A percentile compares a stretch with the other conserved stretches of the same genome.
These are phyloP conservation scores for Peniophora sp. DNA, from an alignment of 1,284 basidiomycete genomes.

Conservation along the genomic window DNA sequence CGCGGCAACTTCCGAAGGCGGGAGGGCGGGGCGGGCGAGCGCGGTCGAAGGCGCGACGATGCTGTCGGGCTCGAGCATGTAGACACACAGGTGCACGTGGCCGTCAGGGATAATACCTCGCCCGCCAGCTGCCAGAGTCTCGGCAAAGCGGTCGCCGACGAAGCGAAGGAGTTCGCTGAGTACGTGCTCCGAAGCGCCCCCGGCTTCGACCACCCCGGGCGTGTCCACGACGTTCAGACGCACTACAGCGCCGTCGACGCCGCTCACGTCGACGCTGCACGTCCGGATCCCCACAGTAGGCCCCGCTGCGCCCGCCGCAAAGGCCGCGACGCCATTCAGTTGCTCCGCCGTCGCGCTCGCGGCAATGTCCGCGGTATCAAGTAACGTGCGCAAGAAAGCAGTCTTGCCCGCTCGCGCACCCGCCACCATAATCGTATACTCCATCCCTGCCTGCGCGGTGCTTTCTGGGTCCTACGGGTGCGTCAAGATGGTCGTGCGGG, in stretches of 20 bases:
- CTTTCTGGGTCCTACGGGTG: no score
- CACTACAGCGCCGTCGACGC: slow-evolving; percentile 39
- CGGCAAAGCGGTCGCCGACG: slow-evolving; percentile 58
- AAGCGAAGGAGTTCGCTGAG: slow-evolving; percentile 57
- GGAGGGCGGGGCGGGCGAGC: slow-evolving; percentile 55
- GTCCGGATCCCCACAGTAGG: slow-evolving; percentile 62
- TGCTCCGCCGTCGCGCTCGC: slow-evolving; percentile 54
- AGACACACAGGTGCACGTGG: slow-evolving; percentile 77
- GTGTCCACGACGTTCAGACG: slow-evolving; percentile 71
- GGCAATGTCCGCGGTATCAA: slow-evolving; percentile 65
- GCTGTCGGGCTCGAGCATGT: slow-evolving; percentile 71
- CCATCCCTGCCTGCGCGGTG: no score
- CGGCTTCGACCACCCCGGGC: slow-evolving; percentile 61
- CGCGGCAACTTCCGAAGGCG: slow-evolving; percentile 78
- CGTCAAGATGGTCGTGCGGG: no score
- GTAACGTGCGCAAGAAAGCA: slow-evolving; percentile 67
- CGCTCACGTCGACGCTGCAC: slow-evolving; percentile 58
- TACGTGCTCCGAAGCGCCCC: slow-evolving; percentile 43
- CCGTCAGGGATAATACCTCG: slow-evolving; percentile 60
- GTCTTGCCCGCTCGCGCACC: slow-evolving; percentile 73
- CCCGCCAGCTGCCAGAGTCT: slow-evolving; percentile 51
- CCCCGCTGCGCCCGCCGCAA: slow-evolving; percentile 61
- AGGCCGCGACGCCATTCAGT: slow-evolving; percentile 66
- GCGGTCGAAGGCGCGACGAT: slow-evolving; percentile 68
- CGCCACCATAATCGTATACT: slow-evolving; percentile 69